Base-by-base conservation (phyloP, 176 grass and related monocot genomes). In the Oryza longistaminata region DNA sequence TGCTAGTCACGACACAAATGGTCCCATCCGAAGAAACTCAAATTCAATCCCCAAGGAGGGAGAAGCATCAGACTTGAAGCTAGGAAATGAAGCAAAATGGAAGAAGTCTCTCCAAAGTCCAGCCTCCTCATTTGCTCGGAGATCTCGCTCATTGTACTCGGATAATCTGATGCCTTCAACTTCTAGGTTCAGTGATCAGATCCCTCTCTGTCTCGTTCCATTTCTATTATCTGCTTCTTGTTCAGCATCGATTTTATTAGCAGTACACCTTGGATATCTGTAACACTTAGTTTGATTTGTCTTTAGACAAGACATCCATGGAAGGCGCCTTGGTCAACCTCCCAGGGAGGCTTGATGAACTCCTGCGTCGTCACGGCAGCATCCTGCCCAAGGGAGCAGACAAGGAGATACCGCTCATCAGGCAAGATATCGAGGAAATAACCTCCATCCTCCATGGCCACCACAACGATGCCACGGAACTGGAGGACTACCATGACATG, bases 351-450 rank as follows among this genome's bases (percentile, higher is more conserved):
- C 74, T 88, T 0, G 40, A 83, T 9, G 11, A 2, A 10, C 40
- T 83, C 7, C 74, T 88, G 52, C 15, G 11, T 11, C 31, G 7
- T 15, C 39, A 53, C 0, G 43, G 80, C 16, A 17, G 26, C 31
- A 61, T 33, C 46, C 78, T 82, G 35, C 64, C 85, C 64, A 74
- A 55, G 62, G 85, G 85, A 0, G 62, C 66, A 0, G 71, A 15
- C 0, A 5, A 76, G 0, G 85, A 82, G 71, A 46, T 87, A 35
- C 16, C 72, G 15, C 50, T 82, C 49, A 76, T 87, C 79, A 66
- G 42, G 29, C 14, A 3, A 39, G 84, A 86, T 50, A 40, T 86
- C 0, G 26, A 73, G 5, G 6, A 82, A 58, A 82, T 87, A 14
- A 4, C 60, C 5, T 24, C 25, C 8, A 17, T 82, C 10, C 26